A percentile compares a stretch with the other conserved stretches of the same genome.
phyloP scores from a whole-genome alignment of 305 asterid species.

The Fraxinus latifolia region DNA sequence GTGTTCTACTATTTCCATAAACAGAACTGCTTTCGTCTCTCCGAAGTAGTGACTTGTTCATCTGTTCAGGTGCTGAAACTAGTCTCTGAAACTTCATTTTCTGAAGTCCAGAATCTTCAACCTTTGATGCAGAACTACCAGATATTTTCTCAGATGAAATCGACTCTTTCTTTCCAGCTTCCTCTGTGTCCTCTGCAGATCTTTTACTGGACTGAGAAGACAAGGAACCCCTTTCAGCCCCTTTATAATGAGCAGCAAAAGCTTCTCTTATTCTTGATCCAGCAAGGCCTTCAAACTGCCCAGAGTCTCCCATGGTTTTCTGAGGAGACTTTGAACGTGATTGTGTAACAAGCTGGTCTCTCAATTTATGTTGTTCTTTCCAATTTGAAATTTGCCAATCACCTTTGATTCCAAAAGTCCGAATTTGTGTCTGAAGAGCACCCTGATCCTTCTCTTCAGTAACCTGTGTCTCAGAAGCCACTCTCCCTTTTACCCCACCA shows the following conservation, averaged over 20 bases:
- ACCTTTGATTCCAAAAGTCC: slow-evolving; percentile 33
- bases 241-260: slow-evolving; percentile 46
- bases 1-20: slow-evolving; percentile 30
- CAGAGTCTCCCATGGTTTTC: slow-evolving; percentile 38
- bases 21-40: slow-evolving; percentile 32
- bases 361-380: slow-evolving; percentile 37
- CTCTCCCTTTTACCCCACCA: slow-evolving; percentile 15
- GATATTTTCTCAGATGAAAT: slow-evolving; percentile 34
- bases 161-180: slow-evolving; percentile 36
- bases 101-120: slow-evolving; percentile 52
- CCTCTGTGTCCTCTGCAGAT: slow-evolving; percentile 39
- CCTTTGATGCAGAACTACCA: slow-evolving; percentile 35
- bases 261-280: slow-evolving; percentile 55
- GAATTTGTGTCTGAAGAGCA: slow-evolving; percentile 32
- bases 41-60: slow-evolving; percentile 42
- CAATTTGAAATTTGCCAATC: slow-evolving; percentile 31
- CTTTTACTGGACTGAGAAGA: slow-evolving; percentile 45
- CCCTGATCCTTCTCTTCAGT: slow-evolving; percentile 35
- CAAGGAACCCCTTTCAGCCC: slow-evolving; percentile 38
- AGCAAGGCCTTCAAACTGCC: slow-evolving; percentile 42
- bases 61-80: slow-evolving; percentile 43
- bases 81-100: slow-evolving; percentile 42
- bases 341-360: slow-evolving; percentile 34
- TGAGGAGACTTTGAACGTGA: slow-evolving; percentile 32
- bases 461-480: slow-evolving; percentile 31